Evolutionary conservation across 1,284 basidiomycete species (phyloP).

Genomic region (Kwoniella shivajii): DNA sequence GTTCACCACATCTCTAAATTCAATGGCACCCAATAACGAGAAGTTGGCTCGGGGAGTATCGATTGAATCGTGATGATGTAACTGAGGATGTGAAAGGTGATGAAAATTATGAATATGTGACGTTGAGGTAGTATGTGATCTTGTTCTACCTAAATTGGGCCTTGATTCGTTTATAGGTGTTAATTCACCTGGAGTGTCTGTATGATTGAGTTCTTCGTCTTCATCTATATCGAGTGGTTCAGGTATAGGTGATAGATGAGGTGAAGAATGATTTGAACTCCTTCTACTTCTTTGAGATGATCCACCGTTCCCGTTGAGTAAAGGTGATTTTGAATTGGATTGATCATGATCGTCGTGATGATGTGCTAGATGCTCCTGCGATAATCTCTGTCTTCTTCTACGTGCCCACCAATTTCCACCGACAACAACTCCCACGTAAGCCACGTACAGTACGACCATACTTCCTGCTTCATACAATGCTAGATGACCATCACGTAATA

Average conservation of each 20-base stretch:
- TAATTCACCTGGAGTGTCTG: neutral
- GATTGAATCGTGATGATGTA: conserved; percentile 18
- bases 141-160: conserved; percentile 6
- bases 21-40: conserved; percentile 87
- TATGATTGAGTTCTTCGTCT: neutral
- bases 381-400: conserved; percentile 45
- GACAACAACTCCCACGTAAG: conserved; percentile 79
- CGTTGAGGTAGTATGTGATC: conserved; percentile 14
- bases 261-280: conserved; percentile 8
- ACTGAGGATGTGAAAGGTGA: too few relatives aligned
- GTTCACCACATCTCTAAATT: conserved; percentile 86
- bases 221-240: neutral
- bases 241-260: conserved; percentile 8
- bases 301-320: neutral
- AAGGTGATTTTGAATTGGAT: neutral
- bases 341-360: neutral
- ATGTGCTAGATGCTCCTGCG: neutral
- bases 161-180: neutral
- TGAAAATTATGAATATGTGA: neutral
- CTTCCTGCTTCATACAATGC: conserved; percentile 70
- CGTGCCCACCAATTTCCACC: conserved; percentile 71
- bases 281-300: neutral
- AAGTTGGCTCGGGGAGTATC: conserved; percentile 58
- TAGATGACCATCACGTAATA: conserved; percentile 78
- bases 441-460: conserved; percentile 74